Evolutionary conservation across 176 grass and related monocot genomes (phyloP), one percentile per base, ranked within the genome.

Genomic region (Bromus sterilis): DNA sequence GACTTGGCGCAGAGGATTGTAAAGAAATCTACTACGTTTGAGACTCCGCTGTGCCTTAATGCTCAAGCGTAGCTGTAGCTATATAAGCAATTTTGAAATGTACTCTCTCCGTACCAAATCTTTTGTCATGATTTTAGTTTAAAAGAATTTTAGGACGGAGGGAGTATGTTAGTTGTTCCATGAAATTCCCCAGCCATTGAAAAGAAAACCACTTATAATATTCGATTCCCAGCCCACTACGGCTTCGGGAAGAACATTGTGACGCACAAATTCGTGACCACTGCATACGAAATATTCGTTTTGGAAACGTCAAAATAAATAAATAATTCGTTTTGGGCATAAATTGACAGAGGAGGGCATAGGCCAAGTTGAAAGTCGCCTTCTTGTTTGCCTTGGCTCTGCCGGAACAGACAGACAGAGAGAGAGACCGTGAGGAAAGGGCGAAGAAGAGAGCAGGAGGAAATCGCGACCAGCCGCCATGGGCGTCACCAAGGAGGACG

Each of bases 401-500:
- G 40, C 35, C 61, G 12, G 56, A 49, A 66, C 72, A n/a, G 57
- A 71, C 60, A 61, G 56, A 66, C 72, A n/a, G 57, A 71, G 53
- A 61, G 56, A 53, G 59, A 86, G 11, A 21, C 7, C 16, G 26
- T 67, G 26, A 75, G 26, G 69, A 11, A 25, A 14, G 65, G 51
- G 62, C 63, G 24, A 62, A 56, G 34, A 68, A 13, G 42, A 3
- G 39, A 11, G 29, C 7, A 55, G 53, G n/a, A 75, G 57, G 15
- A n/a, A 53, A 11, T 12, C 31, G 28, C 30, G 16, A 42, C 9
- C 39, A 39, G 12, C n/a, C 1, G 36, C 43, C 73, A 99, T 99
- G 96, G 87, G 89, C 29, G 88, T 93, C 15, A 91, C 90, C 67
- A 99, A 95, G 79, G 89, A 95, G 84, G 92, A 99, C 7, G 90